Evolutionary conservation across 208 protist genomes (phyloP), one percentile per base, ranked within the genome.

Genomic region (Acanthamoeba sp.): DNA sequence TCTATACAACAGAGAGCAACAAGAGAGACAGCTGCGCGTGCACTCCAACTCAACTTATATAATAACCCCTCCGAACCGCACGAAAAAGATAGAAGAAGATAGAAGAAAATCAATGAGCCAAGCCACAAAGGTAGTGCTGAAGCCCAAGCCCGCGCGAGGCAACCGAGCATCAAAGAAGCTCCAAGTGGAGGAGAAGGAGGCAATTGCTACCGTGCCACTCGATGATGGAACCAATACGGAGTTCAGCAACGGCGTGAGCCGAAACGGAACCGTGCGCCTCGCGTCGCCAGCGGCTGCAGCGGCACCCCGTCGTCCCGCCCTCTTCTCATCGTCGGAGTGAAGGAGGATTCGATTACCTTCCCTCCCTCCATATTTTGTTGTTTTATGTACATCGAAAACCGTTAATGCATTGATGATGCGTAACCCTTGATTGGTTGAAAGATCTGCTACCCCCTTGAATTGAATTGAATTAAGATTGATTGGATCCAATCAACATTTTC

Each of bases 221-320:
- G 32, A 73, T 36, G 64, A 73, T 73, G 64, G 64, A 14, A 73
- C 64, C 64, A 73, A 73, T n/a, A 73, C 64, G 9, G 64, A 73
- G 64, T 73, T 73, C 64, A 38, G 32, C 10, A 73, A 73, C 36
- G 64, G 64, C 10, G 64, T 73, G 29, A 73, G 64, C n/a, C 64
- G 64, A 9, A 73, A 73, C 32, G 64, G 64, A 2, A 73, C 64
- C 12, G 32, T 73, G 7, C 64, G 64, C n/a, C 2, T 73, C 7
- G 9, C 64, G 29, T 27, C 64, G 2, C 12, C 55, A 62, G 22
- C 55, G 2, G 4, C 55, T 18, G 55, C 55, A n/a, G n/a, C n/a
- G 45, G 45, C 45, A 3, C 45, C 45, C 22, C 55, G 55, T 5
- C 55, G 55, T 18, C 55, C 55, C 12, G 55, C 55, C 20, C 55